Evolutionary conservation across 768 basidiomycete genomes (phyloP).

Genomic region (Suillus luteus): DNA sequence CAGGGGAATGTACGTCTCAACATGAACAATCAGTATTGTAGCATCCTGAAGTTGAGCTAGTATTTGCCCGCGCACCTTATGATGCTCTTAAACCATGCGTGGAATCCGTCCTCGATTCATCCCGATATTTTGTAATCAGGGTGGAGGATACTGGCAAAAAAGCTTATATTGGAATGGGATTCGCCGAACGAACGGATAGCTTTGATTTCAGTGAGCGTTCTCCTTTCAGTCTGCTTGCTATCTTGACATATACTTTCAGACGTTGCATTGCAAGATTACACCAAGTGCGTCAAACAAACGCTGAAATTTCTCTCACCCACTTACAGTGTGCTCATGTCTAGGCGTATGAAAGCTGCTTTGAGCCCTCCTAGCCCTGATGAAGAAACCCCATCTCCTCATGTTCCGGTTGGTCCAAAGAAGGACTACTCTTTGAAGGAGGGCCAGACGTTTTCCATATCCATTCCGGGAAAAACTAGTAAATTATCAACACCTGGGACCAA

Average conservation of each 20-base stretch:
- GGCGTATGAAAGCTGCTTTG: constrained; percentile 64
- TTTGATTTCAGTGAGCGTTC: constrained; percentile 84
- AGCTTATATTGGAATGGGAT: constrained; percentile 94
- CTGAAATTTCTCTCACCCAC: background rate
- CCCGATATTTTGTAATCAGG: constrained; percentile 90
- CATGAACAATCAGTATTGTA: constrained; percentile 12
- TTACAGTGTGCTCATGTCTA: constrained; percentile 27
- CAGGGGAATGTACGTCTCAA: constrained; percentile 66
- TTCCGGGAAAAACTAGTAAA: constrained; percentile 73
- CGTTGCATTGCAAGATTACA: constrained; percentile 84
- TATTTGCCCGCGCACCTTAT: constrained; percentile 88
- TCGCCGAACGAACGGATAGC: constrained; percentile 83
- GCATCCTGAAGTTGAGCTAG: constrained; percentile 39
- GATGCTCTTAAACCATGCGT: constrained; percentile 77
- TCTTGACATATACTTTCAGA: constrained; percentile 44
- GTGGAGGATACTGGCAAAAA: constrained; percentile 87
- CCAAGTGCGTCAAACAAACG: constrained; percentile 53
- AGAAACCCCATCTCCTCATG: constrained; percentile 58
- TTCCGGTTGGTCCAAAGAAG: constrained; percentile 82
- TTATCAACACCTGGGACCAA: constrained; percentile 34
- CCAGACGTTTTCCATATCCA: constrained; percentile 89
- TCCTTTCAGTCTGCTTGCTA: background rate
- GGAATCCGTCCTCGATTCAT: constrained; percentile 95
- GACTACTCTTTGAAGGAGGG: constrained; percentile 95
- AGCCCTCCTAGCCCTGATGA: constrained; percentile 50